Base-by-base conservation (phyloP, 2,329 filamentous ascomycete species). In the Calonectria pseudoturangicola region DNA sequence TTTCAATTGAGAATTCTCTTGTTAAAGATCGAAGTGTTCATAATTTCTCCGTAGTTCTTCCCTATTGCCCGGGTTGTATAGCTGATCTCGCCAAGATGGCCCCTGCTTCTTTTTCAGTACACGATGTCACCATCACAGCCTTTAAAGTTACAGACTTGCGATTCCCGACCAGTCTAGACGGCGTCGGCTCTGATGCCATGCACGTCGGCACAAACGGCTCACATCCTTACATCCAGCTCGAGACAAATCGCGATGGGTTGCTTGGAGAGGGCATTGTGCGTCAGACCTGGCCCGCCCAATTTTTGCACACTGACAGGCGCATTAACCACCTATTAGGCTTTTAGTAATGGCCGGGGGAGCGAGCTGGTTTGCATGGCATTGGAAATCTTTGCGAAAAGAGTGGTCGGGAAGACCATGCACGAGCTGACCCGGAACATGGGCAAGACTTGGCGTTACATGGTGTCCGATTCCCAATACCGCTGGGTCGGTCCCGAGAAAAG, bases 401-500 rank as follows among this genome's bases (percentile, higher is more conserved):
- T 98, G 80, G 89, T 92, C 74, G 93, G 92, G 81, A 93, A 92
- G 80, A 94, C 93, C 8, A 91, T 98, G 68, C 92, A 93, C 60
- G 93, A 92, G 10, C 91, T 98, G 45, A 94, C 95, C 54, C 87
- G 89, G 58, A 89, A 98, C 87, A 97, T 94, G 95, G 95, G 95
- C 76, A 88, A 93, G 84, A 98, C 95, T 63, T 98, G 95, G 95
- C 92, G 95, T 30, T 92, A 97, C 84, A 91, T 98, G 18, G 95
- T 97, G 78, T 93, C 93, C 75, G 96, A 98, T 88, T 94, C 92
- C 77, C 95, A 98, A 84, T 89, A 98, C 66, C 94, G 95, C 70
- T 98, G 95, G 95, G 96, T 98, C 81, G 95, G 95, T 0, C 95
- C 95, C 0, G 95, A 98, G 81, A 98, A 98, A 85, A 95, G 95